Evolutionary conservation across 2,329 filamentous ascomycete genomes (phyloP).

Genomic region (Sclerotinia borealis): DNA sequence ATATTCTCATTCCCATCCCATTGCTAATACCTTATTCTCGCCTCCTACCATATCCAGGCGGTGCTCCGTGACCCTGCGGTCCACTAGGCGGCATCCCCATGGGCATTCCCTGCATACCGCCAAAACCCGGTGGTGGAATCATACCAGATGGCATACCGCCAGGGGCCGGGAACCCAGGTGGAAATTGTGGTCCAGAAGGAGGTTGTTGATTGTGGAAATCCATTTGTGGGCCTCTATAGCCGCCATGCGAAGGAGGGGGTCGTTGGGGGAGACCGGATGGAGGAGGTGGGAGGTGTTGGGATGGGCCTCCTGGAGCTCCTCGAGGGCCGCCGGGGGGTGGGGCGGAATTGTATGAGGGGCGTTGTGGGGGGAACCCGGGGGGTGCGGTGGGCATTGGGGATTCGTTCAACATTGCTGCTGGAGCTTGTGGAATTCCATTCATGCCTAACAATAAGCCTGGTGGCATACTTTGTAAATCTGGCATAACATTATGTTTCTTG

Average conservation of each 20-base stretch:
- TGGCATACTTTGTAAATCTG: constrained; percentile 46
- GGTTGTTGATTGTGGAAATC: constrained; percentile 37
- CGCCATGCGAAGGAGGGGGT: constrained; percentile 62
- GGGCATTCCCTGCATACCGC: constrained; percentile 24
- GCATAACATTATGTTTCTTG: constrained; percentile 87
- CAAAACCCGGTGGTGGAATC: constrained; percentile 4
- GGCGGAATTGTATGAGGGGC: constrained; percentile 27
- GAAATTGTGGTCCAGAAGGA: constrained; percentile 30
- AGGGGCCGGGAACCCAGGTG: constrained; percentile 35
- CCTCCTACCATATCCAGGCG: constrained; percentile 12
- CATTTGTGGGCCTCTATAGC: constrained; percentile 58
- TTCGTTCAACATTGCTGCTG: constrained; percentile 35
- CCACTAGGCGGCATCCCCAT: constrained; percentile 27
- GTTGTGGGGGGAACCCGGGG: constrained; percentile 24
- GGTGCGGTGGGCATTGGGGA: constrained; percentile 18
- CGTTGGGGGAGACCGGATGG: constrained; percentile 52
- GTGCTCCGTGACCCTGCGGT: constrained; percentile 19
- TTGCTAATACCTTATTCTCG: background rate
- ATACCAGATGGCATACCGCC: background rate
- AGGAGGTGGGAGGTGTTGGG: constrained; percentile 46
- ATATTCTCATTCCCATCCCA: background rate
- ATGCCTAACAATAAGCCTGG: constrained; percentile 32
- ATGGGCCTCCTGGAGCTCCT: constrained; percentile 38
- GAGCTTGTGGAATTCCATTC: constrained; percentile 38
- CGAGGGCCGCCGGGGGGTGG: constrained; percentile 30